Evolutionary conservation across 169 alveolate species (phyloP).

Genomic region (Perkinsus chesapeaki): DNA sequence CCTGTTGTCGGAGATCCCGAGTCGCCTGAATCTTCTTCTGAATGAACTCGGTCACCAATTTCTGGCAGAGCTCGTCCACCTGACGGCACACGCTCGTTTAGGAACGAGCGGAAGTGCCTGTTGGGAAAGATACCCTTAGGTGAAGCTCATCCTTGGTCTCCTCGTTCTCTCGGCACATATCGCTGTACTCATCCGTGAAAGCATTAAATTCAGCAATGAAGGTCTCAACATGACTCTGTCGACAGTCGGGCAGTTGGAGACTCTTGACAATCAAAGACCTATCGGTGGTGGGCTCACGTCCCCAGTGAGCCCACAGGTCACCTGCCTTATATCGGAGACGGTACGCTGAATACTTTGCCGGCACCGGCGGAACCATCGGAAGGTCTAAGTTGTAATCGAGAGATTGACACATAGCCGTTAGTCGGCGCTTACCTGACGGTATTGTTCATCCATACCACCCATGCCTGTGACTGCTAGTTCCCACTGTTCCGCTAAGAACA

Average conservation of each 20-base stretch:
- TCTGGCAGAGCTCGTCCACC: background rate
- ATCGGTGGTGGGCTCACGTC: background rate
- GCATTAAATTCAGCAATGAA: background rate
- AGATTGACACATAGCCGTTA: background rate
- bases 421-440: background rate
- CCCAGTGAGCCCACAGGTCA: background rate
- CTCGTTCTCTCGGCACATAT: background rate
- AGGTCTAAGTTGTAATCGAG: background rate
- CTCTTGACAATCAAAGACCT: background rate
- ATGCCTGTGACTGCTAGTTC: background rate
- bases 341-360: background rate
- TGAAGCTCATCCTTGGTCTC: background rate
- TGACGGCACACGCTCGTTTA: background rate
- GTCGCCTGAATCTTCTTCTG: background rate
- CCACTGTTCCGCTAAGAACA: background rate
- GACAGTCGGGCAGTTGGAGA: background rate
- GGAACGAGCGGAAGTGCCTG: background rate
- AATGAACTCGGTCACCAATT: background rate
- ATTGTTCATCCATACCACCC: background rate
- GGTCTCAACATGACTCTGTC: background rate
- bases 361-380: background rate
- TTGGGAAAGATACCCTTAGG: background rate
- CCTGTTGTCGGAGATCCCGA: background rate
- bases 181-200: background rate
- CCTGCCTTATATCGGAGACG: background rate